Conservation (phyloP, 352 stramenopile genomes). For the Globisporangium apiculatum region DNA sequence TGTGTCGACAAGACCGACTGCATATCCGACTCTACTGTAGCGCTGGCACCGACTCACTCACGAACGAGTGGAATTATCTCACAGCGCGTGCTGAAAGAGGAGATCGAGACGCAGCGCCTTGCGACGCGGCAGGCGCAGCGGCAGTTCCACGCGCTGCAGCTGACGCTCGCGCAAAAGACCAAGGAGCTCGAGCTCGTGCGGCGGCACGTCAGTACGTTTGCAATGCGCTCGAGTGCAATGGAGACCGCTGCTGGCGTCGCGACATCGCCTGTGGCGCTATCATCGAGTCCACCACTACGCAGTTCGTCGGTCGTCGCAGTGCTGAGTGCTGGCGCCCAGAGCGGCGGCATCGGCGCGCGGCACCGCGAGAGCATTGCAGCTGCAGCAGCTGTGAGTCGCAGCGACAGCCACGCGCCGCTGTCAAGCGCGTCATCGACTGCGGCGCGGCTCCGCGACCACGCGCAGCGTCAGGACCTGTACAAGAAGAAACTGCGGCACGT, state of each 20-base stretch:
- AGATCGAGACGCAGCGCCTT: constrained; percentile 45
- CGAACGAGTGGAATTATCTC: constrained; percentile 13
- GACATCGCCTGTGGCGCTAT: background rate
- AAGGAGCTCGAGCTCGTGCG: constrained; percentile 31
- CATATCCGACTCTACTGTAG: background rate
- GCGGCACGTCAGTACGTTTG: constrained; percentile 27
- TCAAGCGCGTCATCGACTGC: background rate
- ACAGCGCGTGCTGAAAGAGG: constrained; percentile 39
- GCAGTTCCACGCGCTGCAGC: constrained; percentile 36
- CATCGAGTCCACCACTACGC: background rate
- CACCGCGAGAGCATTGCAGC: constrained; percentile 8
- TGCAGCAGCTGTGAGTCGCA: background rate
- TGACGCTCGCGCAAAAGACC: constrained; percentile 20
- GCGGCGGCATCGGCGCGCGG: constrained; percentile 1
- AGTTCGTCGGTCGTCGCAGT: background rate
- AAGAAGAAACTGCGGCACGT: constrained; percentile 47
- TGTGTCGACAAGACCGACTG: background rate
- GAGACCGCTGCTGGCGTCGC: background rate
- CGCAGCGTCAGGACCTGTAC: constrained; percentile 40
- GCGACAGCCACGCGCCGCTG: background rate
- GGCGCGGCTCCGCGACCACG: constrained; percentile 28
- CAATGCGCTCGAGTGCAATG: constrained; percentile 1
- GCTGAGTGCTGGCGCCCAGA: constrained; percentile 5
- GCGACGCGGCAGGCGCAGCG: constrained; percentile 37
- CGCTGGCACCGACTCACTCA: background rate